phyloP scores from a whole-genome alignment of 805 yeast species.

The Cyberlindnera mycetangii region DNA sequence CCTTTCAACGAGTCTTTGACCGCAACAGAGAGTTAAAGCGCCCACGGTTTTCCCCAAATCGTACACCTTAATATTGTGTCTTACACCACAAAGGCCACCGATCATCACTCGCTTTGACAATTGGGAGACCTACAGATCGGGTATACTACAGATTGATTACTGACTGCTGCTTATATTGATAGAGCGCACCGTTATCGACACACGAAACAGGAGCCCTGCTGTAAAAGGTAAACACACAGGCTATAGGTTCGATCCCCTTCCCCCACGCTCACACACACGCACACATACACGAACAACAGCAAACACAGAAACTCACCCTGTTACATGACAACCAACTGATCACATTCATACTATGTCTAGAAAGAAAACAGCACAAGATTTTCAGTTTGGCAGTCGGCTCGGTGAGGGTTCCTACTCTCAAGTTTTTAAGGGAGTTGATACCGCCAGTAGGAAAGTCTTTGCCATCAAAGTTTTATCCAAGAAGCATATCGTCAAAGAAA shows the following conservation, averaged over 20 bases:
- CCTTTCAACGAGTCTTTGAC: too few relatives aligned
- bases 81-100: too few relatives aligned
- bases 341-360: slow-evolving; percentile 29
- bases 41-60: too few relatives aligned
- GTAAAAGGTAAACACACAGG: too few relatives aligned
- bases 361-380: slow-evolving; percentile 65
- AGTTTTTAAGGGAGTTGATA: slow-evolving; percentile 82
- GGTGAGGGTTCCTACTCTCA: slow-evolving; percentile 98
- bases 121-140: too few relatives aligned
- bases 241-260: too few relatives aligned
- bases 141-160: too few relatives aligned
- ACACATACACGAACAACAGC: neutral
- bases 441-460: slow-evolving; percentile 66
- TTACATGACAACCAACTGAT: neutral
- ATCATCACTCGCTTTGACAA: too few relatives aligned
- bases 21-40: too few relatives aligned
- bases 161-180: too few relatives aligned
- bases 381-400: slow-evolving; percentile 74
- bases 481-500: slow-evolving; percentile 89
- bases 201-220: too few relatives aligned
- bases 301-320: neutral
- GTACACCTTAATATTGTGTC: too few relatives aligned
- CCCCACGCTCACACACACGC: neutral
- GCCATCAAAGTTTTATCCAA: slow-evolving; percentile 92
- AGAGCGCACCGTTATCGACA: neutral